Percentiles rank a stretch among this genome's conserved stretches.
Evolutionary conservation across 2,329 filamentous ascomycete species (phyloP).

Genomic region (Aureobasidium uvarum): DNA sequence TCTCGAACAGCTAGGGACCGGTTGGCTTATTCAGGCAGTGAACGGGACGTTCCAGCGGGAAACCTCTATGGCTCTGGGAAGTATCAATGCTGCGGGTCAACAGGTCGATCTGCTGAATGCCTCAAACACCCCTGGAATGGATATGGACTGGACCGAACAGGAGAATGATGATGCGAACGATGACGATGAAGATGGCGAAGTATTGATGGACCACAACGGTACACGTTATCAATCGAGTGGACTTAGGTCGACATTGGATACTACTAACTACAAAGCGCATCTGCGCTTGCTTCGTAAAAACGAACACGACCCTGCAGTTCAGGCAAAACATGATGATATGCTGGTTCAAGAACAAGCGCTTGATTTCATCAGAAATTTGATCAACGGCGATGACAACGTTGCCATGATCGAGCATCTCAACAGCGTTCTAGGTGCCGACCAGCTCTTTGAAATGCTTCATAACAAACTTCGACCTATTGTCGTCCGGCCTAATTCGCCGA

Average conservation of each 20-base stretch:
- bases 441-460: slow-evolving; percentile 76
- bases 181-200: slow-evolving; percentile 47
- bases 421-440: slow-evolving; percentile 68
- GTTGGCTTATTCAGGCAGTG: slow-evolving; percentile 79
- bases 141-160: slow-evolving; percentile 37
- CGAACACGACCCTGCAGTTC: slow-evolving; percentile 66
- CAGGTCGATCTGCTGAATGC: slow-evolving; percentile 61
- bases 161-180: slow-evolving; percentile 35
- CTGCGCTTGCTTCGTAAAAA: slow-evolving; percentile 32
- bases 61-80: slow-evolving; percentile 45
- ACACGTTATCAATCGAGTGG: slow-evolving; percentile 40
- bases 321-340: slow-evolving; percentile 72
- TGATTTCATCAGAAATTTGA: slow-evolving; percentile 85
- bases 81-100: slow-evolving; percentile 59
- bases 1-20: slow-evolving; percentile 71
- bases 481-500: not conserved
- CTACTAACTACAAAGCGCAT: slow-evolving; percentile 25
- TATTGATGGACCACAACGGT: slow-evolving; percentile 45
- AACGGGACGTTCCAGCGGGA: slow-evolving; percentile 53
- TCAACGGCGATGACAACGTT: slow-evolving; percentile 61
- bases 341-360: slow-evolving; percentile 88
- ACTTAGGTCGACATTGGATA: slow-evolving; percentile 38
- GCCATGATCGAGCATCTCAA: slow-evolving; percentile 86
- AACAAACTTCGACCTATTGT: slow-evolving; percentile 69
- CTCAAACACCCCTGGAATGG: slow-evolving; percentile 44